Base-by-base conservation (phyloP, 495 filamentous ascomycete species). In the Neurospora sp. region DNA sequence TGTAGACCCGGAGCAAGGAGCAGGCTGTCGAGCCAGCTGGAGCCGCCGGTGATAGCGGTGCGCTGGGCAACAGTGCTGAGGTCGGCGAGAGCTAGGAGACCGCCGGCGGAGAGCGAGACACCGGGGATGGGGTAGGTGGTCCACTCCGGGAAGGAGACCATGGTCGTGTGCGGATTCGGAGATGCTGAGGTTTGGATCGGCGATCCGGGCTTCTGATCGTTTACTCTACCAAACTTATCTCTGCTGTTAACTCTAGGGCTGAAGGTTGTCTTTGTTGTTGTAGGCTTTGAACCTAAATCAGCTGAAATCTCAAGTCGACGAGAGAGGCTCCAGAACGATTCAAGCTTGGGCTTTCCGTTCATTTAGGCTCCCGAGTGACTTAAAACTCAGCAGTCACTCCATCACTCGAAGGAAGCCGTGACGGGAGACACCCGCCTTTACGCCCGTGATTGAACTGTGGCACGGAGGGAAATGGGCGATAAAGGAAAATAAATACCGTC, bases 1-100 rank as follows among this genome's bases (percentile, higher is more conserved):
- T 91, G 89, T 59, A 90, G 75, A 3, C 88, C 89, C 0, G 89
- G 89, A 19, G 86, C 87, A 0, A 91, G 82, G 34, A 90, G 77
- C 6, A 91, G 78, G 24, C 78, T 79, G 77, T 91, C 89, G 0
- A 88, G 77, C 76, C 84, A 84, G 6, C 81, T 81, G 0, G 86
- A 82, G 3, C 83, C 84, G 62, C 89, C 89, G 4, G 84, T 85
- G 37, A 89, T 81, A 19, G 83, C 84, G 5, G 89, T 90, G 28
- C 88, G 83, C 39, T 86, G 76, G 1, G 85, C 83, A 21, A 88
- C 83, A 6, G 85, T 86, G 15, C 83, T 78, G 28, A 91, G 82
- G 75, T 90, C 88, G 6, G 88, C 89, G 7, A 91, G 84, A 0
- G 85, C 84, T 24, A 91, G 76, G 15, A 89, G 79, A 6, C 86